Percentiles rank a stretch among this genome's conserved stretches.
Evolutionary conservation across 2,329 filamentous ascomycete species (phyloP).

Genomic region (Sarocladium kiliense): DNA sequence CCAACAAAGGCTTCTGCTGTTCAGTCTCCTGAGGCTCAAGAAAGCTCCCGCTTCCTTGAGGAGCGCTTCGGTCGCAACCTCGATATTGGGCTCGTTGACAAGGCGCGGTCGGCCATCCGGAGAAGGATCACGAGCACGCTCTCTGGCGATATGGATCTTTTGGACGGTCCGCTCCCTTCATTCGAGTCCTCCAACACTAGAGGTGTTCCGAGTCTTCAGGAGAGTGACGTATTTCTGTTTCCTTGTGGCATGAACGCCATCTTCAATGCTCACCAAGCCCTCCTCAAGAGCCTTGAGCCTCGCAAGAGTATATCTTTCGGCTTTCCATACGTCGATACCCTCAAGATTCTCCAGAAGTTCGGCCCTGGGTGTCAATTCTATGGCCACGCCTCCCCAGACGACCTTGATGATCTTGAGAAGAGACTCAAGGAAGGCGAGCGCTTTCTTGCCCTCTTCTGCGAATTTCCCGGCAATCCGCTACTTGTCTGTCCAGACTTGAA

Average conservation of each 20-base stretch:
- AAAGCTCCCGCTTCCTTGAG: slow-evolving; percentile 80
- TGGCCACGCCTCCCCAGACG: slow-evolving; percentile 68
- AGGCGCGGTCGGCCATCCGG: slow-evolving; percentile 80
- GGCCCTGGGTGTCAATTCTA: slow-evolving; percentile 83
- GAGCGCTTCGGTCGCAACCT: slow-evolving; percentile 92
- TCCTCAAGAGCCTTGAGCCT: slow-evolving; percentile 52
- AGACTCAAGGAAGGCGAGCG: slow-evolving; percentile 67
- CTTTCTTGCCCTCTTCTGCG: slow-evolving; percentile 82
- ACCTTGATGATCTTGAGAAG: slow-evolving; percentile 77
- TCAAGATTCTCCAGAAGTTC: slow-evolving; percentile 94
- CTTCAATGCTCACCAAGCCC: slow-evolving; percentile 75
- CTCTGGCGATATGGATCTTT: slow-evolving; percentile 59
- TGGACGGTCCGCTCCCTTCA: slow-evolving; percentile 17
- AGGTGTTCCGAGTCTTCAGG: slow-evolving; percentile 61
- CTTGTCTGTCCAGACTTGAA: slow-evolving; percentile 77
- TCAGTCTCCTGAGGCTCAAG: slow-evolving; percentile 36
- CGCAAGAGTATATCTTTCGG: slow-evolving; percentile 83
- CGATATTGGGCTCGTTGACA: slow-evolving; percentile 69
- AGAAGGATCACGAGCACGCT: slow-evolving; percentile 85
- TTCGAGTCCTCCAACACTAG: slow-evolving; percentile 37
- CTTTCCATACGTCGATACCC: slow-evolving; percentile 96
- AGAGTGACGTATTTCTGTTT: slow-evolving; percentile 85
- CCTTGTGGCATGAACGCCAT: slow-evolving; percentile 94
- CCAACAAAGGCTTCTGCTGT: slow-evolving; percentile 14
- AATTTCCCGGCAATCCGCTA: slow-evolving; percentile 91